Base-by-base conservation (phyloP, 495 filamentous ascomycete species). In the Aspergillus conjunctus region DNA sequence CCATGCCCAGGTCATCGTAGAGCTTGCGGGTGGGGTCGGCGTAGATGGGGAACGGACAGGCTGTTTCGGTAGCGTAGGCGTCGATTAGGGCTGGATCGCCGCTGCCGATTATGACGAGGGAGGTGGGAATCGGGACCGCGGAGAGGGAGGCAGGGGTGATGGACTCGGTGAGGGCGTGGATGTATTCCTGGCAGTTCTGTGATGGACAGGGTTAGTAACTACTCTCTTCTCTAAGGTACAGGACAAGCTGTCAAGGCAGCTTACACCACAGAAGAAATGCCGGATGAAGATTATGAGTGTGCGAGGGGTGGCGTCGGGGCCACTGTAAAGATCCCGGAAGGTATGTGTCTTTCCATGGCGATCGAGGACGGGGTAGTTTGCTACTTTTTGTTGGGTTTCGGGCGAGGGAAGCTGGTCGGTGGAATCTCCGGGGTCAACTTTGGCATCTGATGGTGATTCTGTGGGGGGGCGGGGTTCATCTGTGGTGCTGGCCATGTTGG, bases 261-360 rank as follows among this genome's bases (percentile, higher is more conserved):
- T 75, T 79, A 90, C 90, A 2, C 91, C 90, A 66, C 92, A 96
- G 79, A 90, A 93, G 77, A 96, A 96, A 73, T 96, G 91, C 21
- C 92, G 82, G 48, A 96, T 82, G 66, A 96, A 96, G 53, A 95
- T 85, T 17, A 95, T 70, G 31, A 94, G 76, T 1, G 91, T 86
- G 7, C 87, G 76, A 2, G 79, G 73, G 12, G 81, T 70, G 0
- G 74, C 69, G 56, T 82, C 78, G n/a, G 74, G 70, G 20, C 84
- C 84, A 7, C 77, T 72, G 66, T 90, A 92, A 20, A 94, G 71
- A 56, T 79, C 85, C 68, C 85, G 85, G 77, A 93, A 94, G 4
- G 84, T 76, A 45, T 80, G 74, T 3, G 78, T 68, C 51, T 85
- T 85, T 14, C 88, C 87, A 48, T 90, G 71, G 33, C 75, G 73